Conservation (phyloP, 495 filamentous ascomycete genomes). For the Margaritispora aquatica region DNA sequence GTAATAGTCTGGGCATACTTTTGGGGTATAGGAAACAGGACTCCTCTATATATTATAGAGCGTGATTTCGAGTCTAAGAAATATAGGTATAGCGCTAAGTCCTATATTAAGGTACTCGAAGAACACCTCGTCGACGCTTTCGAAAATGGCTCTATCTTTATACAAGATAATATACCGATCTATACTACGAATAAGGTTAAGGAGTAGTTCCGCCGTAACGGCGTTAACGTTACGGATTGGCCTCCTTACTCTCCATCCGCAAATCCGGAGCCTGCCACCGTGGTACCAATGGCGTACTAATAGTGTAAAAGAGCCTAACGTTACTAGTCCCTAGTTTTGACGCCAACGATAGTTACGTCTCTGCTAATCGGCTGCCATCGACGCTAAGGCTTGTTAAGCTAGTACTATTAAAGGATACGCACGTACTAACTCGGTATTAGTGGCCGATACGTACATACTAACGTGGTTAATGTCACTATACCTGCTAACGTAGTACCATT, state of each 20-base stretch:
- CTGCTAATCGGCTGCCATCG: too few species aligned
- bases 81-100: background rate
- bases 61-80: conserved; percentile 5
- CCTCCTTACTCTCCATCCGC: background rate
- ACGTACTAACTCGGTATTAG: too few species aligned
- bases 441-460: too few species aligned
- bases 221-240: background rate
- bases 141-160: background rate
- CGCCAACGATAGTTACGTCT: too few species aligned
- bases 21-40: background rate
- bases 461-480: too few species aligned
- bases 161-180: conserved; percentile 1
- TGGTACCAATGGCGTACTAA: too few species aligned
- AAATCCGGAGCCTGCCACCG: too few species aligned
- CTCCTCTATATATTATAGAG: background rate
- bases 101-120: conserved; percentile 2
- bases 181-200: background rate
- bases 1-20: conserved; percentile 2
- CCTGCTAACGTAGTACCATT: too few species aligned
- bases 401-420: too few species aligned
- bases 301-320: too few species aligned
- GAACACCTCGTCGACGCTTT: background rate
- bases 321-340: too few species aligned
- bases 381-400: too few species aligned
- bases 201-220: background rate